phyloP scores from a whole-genome alignment of 768 basidiomycete genomes.

The Naganishia antarctica region DNA sequence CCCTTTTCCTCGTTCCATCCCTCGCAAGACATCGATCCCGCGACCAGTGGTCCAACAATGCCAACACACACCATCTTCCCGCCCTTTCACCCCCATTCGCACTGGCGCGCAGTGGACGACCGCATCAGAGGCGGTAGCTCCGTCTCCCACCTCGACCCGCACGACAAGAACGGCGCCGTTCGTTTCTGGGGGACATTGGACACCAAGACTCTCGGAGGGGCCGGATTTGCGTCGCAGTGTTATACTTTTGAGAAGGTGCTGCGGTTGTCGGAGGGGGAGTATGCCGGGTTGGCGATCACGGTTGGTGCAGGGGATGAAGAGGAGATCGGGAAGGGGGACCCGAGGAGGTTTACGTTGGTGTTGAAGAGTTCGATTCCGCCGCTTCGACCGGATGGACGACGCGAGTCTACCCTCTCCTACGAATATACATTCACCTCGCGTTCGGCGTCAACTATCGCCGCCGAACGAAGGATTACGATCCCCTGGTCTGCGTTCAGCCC shows the following conservation, averaged over 20 bases:
- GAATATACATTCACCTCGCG: slow-evolving; percentile 37
- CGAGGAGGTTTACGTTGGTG: slow-evolving; percentile 38
- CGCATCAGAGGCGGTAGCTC: slow-evolving; percentile 49
- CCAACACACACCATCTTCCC: slow-evolving; percentile 40
- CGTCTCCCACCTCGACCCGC: slow-evolving; percentile 40
- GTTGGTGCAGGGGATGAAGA: not conserved
- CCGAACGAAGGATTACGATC: slow-evolving; percentile 23
- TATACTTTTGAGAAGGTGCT: slow-evolving; percentile 37
- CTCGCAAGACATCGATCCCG: too few relatives aligned
- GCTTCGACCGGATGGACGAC: slow-evolving; percentile 30
- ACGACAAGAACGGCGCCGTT: slow-evolving; percentile 27
- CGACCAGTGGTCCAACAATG: too few relatives aligned
- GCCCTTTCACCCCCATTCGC: slow-evolving; percentile 38
- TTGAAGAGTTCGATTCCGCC: slow-evolving; percentile 41
- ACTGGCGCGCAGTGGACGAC: slow-evolving; percentile 50
- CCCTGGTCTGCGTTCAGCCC: slow-evolving; percentile 42
- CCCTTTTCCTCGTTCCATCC: too few relatives aligned
- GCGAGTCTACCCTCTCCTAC: slow-evolving; percentile 40
- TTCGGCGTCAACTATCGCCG: not conserved
- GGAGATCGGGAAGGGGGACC: not conserved
- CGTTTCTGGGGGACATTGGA: slow-evolving; percentile 48
- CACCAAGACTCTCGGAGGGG: slow-evolving; percentile 50
- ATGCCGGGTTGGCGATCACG: slow-evolving; percentile 10
- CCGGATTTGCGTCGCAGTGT: slow-evolving; percentile 51
- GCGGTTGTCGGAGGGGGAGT: not conserved